These are phyloP conservation scores for Cadophora gregata DNA, from an alignment of 2,329 filamentous ascomycete genomes.

Conservation along the genomic window DNA sequence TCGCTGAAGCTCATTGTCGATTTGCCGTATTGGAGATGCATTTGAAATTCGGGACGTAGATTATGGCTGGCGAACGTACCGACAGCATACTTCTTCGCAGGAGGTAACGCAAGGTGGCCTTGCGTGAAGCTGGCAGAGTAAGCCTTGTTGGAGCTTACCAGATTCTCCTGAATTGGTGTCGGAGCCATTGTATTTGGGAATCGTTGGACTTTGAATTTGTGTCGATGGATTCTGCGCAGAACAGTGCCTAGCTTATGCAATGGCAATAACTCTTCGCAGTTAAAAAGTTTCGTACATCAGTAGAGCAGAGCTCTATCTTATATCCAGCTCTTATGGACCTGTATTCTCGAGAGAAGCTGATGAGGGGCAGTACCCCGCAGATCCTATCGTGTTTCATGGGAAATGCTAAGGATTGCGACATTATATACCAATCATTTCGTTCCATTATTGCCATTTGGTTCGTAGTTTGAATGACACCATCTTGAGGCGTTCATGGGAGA, in stretches of 20 bases:
- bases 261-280: no score
- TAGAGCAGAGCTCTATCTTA: not conserved
- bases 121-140: conserved; percentile 68
- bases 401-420: conserved; percentile 12
- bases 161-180: conserved; percentile 57
- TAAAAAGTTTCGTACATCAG: no score
- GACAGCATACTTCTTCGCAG: conserved; percentile 71
- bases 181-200: conserved; percentile 23
- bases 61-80: conserved; percentile 50
- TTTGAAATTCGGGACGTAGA: not conserved
- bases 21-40: not conserved
- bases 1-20: not conserved
- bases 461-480: conserved; percentile 25
- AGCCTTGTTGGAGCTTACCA: conserved; percentile 61
- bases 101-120: conserved; percentile 69
- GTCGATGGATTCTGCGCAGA: not conserved
- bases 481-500: conserved; percentile 19
- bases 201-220: not conserved
- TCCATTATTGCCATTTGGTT: not conserved
- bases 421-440: not conserved
- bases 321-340: not conserved
- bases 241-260: not conserved
- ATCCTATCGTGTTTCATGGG: not conserved
- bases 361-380: not conserved
- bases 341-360: not conserved